Evolutionary conservation across 306 rosid genomes (phyloP), one percentile per base, ranked within the genome.

Genomic region (Cicer yamashitae): DNA sequence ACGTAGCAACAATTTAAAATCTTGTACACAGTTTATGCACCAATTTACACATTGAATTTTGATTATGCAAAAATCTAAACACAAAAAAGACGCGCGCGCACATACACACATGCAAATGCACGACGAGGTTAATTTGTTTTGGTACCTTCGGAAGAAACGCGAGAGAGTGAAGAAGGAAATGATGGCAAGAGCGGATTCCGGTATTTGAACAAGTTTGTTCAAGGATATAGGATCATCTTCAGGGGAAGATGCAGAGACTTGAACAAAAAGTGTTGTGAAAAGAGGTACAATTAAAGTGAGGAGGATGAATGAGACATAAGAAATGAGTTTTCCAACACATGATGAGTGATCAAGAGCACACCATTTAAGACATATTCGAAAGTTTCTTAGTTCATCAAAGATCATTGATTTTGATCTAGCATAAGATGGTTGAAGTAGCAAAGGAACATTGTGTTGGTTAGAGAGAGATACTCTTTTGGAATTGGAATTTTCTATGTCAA

Each of bases 341-440:
- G 97, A 73, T 58, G 98, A 86, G 84, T 91, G 98, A 34, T 91
- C 97, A 0, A 94, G 91, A 8, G 96, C 96, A 63, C 91, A 91
- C 96, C 98, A 94, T 69, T 82, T 87, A 8, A 94, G 93, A 82
- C 91, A 81, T 17, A 85, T 74, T 3, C 90, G 82, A 62, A 90
- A 90, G 72, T 85, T 82, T 75, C 75, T 65, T 0, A 94, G 89
- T 44, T 91, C 97, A 37, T 94, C 96, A 12, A 10, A 78, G 67
- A 67, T 81, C 4, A 81, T 18, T 1, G 88, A 84, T 45, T 88
- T 88, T 41, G 94, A 84, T 82, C 89, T 80, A 1, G 83, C 78
- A 53, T 87, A 81, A 6, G 88, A 75, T 72, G 93, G 90, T 43
- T 85, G 91, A 12, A 76, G 82, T 15, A 94, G 94, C 56, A 94